Conservation (phyloP, 768 basidiomycete species). For the Lentinula detonsa region DNA sequence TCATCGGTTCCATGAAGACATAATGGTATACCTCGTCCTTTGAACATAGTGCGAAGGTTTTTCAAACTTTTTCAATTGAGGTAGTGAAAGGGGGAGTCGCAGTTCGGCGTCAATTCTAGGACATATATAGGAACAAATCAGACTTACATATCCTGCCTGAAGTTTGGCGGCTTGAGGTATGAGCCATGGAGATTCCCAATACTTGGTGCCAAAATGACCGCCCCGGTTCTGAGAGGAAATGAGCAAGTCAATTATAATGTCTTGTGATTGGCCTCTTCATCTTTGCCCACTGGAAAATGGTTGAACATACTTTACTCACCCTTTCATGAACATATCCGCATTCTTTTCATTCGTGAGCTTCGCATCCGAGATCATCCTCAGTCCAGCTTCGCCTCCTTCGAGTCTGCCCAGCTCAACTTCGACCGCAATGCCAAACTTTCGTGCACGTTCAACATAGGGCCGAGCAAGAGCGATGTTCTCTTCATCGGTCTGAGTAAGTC, state of each 20-base stretch:
- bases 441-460: constrained; percentile 38
- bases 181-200: constrained; percentile 43
- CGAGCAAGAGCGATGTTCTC: constrained; percentile 39
- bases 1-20: constrained; percentile 43
- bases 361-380: constrained; percentile 40
- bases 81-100: not conserved
- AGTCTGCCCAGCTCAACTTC: constrained; percentile 44
- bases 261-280: not conserved
- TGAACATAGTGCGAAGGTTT: constrained; percentile 28
- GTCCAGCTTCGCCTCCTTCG: constrained; percentile 44
- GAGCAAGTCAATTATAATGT: not conserved
- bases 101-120: not conserved
- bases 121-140: not conserved
- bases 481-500: constrained; percentile 32
- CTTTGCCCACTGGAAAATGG: no score
- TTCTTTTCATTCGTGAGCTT: constrained; percentile 39
- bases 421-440: constrained; percentile 31
- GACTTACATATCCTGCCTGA: constrained; percentile 37
- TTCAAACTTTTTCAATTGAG: constrained; percentile 22
- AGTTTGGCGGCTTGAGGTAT: constrained; percentile 39
- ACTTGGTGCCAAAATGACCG: constrained; percentile 38
- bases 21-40: constrained; percentile 25
- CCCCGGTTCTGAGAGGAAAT: constrained; percentile 29
- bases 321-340: constrained; percentile 35
- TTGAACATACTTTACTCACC: constrained; percentile 15